Evolutionary conservation across 768 basidiomycete genomes (phyloP), one percentile per base, ranked within the genome.

Genomic region (Rhodotorula kratochvilovae): DNA sequence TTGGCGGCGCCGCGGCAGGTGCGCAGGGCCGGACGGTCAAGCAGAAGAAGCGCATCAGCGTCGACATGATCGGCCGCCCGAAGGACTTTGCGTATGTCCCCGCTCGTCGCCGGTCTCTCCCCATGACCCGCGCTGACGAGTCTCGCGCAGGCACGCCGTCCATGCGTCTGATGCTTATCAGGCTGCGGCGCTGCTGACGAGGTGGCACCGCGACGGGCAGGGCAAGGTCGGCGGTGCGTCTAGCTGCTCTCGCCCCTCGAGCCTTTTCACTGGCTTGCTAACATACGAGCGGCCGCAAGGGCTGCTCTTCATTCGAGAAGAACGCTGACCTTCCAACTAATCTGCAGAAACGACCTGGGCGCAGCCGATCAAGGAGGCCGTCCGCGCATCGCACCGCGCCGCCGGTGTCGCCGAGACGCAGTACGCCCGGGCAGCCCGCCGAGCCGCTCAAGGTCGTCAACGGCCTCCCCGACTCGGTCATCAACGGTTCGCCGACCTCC

Each of bases 111-210:
- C 43, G 23, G 33, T 19, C 19, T n/a, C 55, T 58, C 29, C 36
- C 39, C 23, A 23, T 11, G 23, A 19, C 12, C 21, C 33, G 23
- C 43, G 33, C 45, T 35, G 60, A 65, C 70, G 62, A 16, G 27
- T 58, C 75, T 62, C 78, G 92, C 90, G 62, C 92, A 93, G 91
- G 63, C 92, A 95, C 82, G 84, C 92, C 73, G 87, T 92, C 17
- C 92, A 94, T 82, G 91, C 92, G 42, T 92, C 90, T 67, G 90
- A 92, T 81, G 90, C 89, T 21, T 90, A 90, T 81, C 90, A 94
- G 79, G 86, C 90, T 45, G 90, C 90, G 80, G 91, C 89, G 35
- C 84, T 94, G 70, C 87, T 94, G 60, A 87, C 86, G 74, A 86
- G 91, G 66, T 93, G 92, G 91, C 89, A 89, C 48, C 89, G 89